These are phyloP conservation scores for Glomus cerebriforme DNA, from an alignment of 192 early-diverging fungal genomes.

Conservation along the genomic window DNA sequence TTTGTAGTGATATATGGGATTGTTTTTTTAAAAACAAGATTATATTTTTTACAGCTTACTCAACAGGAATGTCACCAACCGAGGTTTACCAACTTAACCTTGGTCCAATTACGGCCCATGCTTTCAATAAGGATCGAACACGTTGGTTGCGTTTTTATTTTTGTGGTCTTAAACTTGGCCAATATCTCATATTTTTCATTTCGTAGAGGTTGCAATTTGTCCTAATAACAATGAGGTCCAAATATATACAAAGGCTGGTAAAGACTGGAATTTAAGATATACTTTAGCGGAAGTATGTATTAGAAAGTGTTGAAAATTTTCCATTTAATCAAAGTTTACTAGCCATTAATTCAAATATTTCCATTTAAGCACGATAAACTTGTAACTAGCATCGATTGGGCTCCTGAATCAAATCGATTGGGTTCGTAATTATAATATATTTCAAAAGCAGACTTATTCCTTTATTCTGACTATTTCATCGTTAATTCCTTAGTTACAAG, in stretches of 20 bases:
- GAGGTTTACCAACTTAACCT: conserved; percentile 62
- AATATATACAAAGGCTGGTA: conserved; percentile 73
- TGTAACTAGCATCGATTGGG: conserved; percentile 95
- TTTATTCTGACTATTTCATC: not conserved
- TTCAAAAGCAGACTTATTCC: not conserved
- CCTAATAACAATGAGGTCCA: conserved; percentile 89
- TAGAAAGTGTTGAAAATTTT: not conserved
- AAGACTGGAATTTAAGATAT: conserved; percentile 64
- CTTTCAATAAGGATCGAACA: conserved; percentile 88
- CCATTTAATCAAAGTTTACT: not conserved
- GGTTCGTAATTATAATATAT: not conserved
- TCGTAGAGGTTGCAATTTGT: conserved; percentile 85
- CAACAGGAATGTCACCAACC: conserved; percentile 46
- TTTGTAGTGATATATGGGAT: no score
- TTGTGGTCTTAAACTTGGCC: not conserved
- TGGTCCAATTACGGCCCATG: conserved; percentile 88
- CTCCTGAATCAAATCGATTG: conserved; percentile 90
- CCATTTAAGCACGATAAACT: conserved; percentile 85
- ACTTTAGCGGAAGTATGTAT: conserved; percentile 70
- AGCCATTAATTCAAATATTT: not conserved
- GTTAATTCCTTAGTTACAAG: conserved; percentile 68
- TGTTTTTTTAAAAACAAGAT: no score
- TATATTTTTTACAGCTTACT: not conserved
- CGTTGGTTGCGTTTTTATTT: conserved; percentile 52
- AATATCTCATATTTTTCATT: not conserved